Conservation (phyloP, 2,329 filamentous ascomycete genomes). For the Colletotrichum kahawae region DNA sequence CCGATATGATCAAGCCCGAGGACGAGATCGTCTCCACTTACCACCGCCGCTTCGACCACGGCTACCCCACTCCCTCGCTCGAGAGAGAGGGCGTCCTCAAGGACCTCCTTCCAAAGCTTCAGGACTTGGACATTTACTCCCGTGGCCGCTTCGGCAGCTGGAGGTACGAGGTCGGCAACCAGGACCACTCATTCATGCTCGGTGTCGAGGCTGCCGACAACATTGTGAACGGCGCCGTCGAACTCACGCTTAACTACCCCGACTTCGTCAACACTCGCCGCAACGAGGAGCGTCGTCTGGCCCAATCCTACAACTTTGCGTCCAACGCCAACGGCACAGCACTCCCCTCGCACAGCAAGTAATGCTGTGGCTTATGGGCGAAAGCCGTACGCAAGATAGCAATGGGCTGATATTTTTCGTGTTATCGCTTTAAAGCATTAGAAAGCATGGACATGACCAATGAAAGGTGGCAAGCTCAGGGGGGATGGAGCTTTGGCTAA, state of each 20-base stretch:
- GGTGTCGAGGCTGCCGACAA: slow-evolving; percentile 92
- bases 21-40: slow-evolving; percentile 99
- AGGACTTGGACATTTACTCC: slow-evolving; percentile 90
- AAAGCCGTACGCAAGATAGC: background rate
- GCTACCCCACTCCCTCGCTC: slow-evolving; percentile 92
- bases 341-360: slow-evolving; percentile 38
- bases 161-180: slow-evolving; percentile 95
- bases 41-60: slow-evolving; percentile 97
- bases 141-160: slow-evolving; percentile 97
- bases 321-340: slow-evolving; percentile 34
- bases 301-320: slow-evolving; percentile 49
- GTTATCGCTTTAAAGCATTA: slow-evolving; percentile 2
- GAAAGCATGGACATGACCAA: slow-evolving; percentile 8
- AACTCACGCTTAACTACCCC: slow-evolving; percentile 94
- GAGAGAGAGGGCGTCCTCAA: slow-evolving; percentile 96
- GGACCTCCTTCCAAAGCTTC: slow-evolving; percentile 89
- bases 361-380: slow-evolving; percentile 6
- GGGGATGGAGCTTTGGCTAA: background rate
- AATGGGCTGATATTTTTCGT: background rate
- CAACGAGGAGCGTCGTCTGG: slow-evolving; percentile 70
- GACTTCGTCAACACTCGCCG: slow-evolving; percentile 87
- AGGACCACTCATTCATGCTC: slow-evolving; percentile 98
- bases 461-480: background rate
- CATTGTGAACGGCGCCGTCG: slow-evolving; percentile 86
- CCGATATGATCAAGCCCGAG: slow-evolving; percentile 87